Percentiles rank a stretch among this genome's conserved stretches.
These are phyloP conservation scores for Rhodotorula paludigena DNA, from an alignment of 768 basidiomycete genomes.

Conservation along the genomic window DNA sequence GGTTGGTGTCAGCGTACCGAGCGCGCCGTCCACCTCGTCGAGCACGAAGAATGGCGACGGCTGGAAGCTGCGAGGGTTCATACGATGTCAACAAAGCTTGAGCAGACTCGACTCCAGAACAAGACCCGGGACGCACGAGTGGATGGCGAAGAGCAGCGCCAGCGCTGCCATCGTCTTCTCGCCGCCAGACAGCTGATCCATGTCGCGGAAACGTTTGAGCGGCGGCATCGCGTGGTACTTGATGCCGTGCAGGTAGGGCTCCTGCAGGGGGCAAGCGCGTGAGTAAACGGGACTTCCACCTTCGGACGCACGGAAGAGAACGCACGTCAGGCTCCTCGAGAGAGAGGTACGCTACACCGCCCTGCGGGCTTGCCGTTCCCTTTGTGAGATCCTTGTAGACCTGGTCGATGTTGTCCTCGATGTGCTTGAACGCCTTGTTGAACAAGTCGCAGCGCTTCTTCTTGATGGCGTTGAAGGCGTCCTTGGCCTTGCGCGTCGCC, in stretches of 20 bases:
- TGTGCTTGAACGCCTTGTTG: constrained; percentile 93
- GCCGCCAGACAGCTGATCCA: constrained; percentile 97
- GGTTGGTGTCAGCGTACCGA: constrained; percentile 47
- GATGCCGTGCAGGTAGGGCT: constrained; percentile 80
- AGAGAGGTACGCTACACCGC: constrained; percentile 92
- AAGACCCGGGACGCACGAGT: constrained; percentile 60
- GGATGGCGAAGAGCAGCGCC: constrained; percentile 93
- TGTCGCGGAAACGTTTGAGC: constrained; percentile 97
- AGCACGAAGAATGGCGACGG: constrained; percentile 96
- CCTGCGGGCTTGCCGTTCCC: constrained; percentile 85
- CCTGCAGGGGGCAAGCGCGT: constrained; percentile 50
- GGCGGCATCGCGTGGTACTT: constrained; percentile 99
- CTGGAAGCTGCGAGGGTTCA: constrained; percentile 62
- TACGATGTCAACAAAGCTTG: background rate
- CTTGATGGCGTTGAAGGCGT: constrained; percentile 83
- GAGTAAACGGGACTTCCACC: too few relatives aligned
- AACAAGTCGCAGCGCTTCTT: constrained; percentile 72
- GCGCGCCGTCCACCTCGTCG: constrained; percentile 96
- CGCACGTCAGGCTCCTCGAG: constrained; percentile 90
- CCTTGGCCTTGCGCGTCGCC: constrained; percentile 82
- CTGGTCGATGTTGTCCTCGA: constrained; percentile 85
- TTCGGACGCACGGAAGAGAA: background rate
- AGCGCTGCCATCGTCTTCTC: constrained; percentile 98
- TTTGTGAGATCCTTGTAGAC: constrained; percentile 98
- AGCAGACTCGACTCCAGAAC: background rate